Base-by-base conservation (phyloP, 1,139 yeast genomes). In the Saccharomycopsis hybrid region DNA sequence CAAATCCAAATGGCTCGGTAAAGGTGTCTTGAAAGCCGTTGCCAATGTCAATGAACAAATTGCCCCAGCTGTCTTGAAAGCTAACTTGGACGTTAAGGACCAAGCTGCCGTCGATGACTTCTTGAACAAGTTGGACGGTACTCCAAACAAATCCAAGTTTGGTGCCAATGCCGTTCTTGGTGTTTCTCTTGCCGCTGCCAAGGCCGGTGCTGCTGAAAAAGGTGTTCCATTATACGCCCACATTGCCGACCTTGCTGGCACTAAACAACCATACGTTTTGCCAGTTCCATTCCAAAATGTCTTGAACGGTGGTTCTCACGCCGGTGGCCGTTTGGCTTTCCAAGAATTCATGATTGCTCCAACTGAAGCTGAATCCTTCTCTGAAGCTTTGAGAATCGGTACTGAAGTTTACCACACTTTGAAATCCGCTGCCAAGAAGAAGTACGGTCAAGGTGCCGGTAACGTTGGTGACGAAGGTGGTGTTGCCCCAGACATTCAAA, bases 391-490 rank as follows among this genome's bases (percentile, higher is more conserved):
- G 66, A 81, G 90, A 72, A 81, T 82, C 60, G 90, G 90, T 65
- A 70, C 88, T 57, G 94, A 85, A 75, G 89, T 85, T 61, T 85
- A 85, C 82, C 90, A 83, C 73, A 74, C 75, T 70, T 78, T 85
- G 68, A 85, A 85, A 76, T 67, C 82, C 56, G 72, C 80, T 60
- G 84, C 94, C 66, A 81, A 82, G 77, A 77, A 82, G 75, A 72
- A 70, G 67, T 85, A 85, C 75, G 94, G 94, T 64, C 81, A 79
- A 62, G 78, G 87, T 57, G 94, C 94, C 59, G 92, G 89, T 69
- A 85, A 85, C 70, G 94, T 85, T 62, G 94, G 94, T 76, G 94
- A 85, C 69, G 94, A 85, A 76, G 94, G 94, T 77, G 94, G 94
- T 73, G 89, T 85, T 73, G 94, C 94, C 58, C 94, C 94, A 65